phyloP scores from a whole-genome alignment of 2,329 filamentous ascomycete genomes.

The Phialemoniopsis sp. region DNA sequence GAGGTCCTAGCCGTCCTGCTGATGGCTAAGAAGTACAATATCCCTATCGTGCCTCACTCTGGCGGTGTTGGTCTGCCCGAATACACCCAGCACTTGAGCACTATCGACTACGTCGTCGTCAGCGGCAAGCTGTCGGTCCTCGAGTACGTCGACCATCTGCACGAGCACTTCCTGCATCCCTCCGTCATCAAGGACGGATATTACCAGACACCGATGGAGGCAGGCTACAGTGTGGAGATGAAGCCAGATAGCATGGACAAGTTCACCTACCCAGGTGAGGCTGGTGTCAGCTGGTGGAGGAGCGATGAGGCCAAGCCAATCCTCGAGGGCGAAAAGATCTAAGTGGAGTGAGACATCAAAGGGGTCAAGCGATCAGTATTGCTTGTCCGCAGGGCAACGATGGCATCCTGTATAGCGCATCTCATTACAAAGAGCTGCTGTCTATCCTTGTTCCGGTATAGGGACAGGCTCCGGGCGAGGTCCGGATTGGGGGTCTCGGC shows the following conservation, averaged over 20 bases:
- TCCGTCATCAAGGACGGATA: slow-evolving; percentile 78
- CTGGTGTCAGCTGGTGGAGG: slow-evolving; percentile 82
- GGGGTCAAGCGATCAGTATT: slow-evolving; percentile 9
- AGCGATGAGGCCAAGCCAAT: slow-evolving; percentile 75
- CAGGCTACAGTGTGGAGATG: slow-evolving; percentile 94
- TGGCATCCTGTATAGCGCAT: slow-evolving; percentile 21
- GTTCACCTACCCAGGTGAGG: slow-evolving; percentile 72
- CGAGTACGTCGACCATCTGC: slow-evolving; percentile 90
- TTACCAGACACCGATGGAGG: slow-evolving; percentile 78
- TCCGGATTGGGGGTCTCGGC: slow-evolving; percentile 10
- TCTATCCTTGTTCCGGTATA: slow-evolving; percentile 6
- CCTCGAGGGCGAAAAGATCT: slow-evolving; percentile 58
- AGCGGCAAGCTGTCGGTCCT: slow-evolving; percentile 76
- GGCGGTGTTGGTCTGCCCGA: slow-evolving; percentile 88
- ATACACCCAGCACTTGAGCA: slow-evolving; percentile 89
- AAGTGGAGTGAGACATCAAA: slow-evolving; percentile 6
- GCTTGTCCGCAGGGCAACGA: slow-evolving; percentile 24
- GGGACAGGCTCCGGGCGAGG: neutral
- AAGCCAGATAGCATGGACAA: slow-evolving; percentile 80
- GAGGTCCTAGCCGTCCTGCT: slow-evolving; percentile 88
- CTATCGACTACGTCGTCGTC: slow-evolving; percentile 88
- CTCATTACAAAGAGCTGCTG: slow-evolving; percentile 5
- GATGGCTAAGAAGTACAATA: slow-evolving; percentile 72
- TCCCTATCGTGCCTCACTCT: slow-evolving; percentile 85
- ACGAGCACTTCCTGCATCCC: slow-evolving; percentile 88